Conservation (phyloP, 2,329 filamentous ascomycete genomes). For the Arachnomyces sp. region DNA sequence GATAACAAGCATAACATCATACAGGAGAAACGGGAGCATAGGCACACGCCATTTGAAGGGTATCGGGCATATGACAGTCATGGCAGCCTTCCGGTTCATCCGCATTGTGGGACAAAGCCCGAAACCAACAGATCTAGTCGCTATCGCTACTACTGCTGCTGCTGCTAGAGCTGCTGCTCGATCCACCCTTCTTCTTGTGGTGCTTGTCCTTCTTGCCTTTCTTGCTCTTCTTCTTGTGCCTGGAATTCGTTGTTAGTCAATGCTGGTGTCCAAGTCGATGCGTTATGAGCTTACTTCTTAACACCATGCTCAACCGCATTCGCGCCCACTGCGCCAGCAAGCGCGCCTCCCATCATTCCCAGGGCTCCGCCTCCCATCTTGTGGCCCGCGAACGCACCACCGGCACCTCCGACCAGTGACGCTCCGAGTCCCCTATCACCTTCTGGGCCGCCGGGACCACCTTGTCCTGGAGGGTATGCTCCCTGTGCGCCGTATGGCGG, state of each 20-base stretch:
- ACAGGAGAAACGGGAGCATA: neutral
- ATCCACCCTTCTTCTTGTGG: conserved; percentile 10
- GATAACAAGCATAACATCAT: neutral
- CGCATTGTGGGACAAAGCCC: neutral
- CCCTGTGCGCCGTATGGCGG: conserved; percentile 5
- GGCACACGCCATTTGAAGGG: neutral
- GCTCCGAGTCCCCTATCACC: conserved; percentile 30
- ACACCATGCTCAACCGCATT: conserved; percentile 18
- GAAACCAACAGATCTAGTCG: conserved; percentile 8
- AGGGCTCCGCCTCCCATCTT: conserved; percentile 28
- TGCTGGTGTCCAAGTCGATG: neutral
- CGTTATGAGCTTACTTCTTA: conserved; percentile 19
- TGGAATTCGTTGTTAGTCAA: conserved; percentile 19
- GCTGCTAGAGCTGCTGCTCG: conserved; percentile 17
- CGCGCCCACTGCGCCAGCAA: conserved; percentile 27
- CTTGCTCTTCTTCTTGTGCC: conserved; percentile 19
- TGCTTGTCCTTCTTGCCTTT: conserved; percentile 16
- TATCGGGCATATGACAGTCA: neutral
- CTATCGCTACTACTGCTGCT: conserved; percentile 12
- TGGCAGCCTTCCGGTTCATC: conserved; percentile 2
- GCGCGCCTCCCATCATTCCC: conserved; percentile 25
- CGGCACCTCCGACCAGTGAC: conserved; percentile 30
- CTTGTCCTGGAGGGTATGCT: neutral
- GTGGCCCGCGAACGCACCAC: conserved; percentile 28
- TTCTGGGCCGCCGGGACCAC: conserved; percentile 14